Conservation (phyloP, 768 basidiomycete species). For the Kwoniella dendrophila region DNA sequence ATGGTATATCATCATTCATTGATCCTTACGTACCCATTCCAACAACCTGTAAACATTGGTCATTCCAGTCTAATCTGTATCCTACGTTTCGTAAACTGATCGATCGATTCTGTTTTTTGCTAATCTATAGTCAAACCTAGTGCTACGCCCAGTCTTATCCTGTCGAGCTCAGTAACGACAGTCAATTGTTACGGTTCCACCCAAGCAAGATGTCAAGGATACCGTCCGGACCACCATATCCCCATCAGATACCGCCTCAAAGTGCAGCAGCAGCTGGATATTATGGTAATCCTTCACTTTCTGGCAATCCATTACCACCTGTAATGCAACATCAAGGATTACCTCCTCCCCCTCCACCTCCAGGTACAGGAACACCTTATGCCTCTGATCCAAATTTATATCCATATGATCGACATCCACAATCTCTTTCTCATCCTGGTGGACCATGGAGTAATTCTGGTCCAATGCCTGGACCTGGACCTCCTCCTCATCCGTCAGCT, state of each 20-base stretch:
- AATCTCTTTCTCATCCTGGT: not conserved
- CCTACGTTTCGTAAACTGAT: too few relatives aligned
- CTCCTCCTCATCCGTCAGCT: slow-evolving; percentile 5
- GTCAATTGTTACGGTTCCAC: not conserved
- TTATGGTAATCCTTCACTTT: slow-evolving; percentile 3
- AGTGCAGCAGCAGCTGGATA: not conserved
- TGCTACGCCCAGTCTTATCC: not conserved
- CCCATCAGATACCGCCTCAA: slow-evolving; percentile 19
- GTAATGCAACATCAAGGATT: slow-evolving; percentile 14
- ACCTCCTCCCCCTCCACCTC: not conserved
- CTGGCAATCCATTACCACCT: not conserved
- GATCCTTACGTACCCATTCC: too few relatives aligned
- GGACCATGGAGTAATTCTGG: slow-evolving; percentile 8
- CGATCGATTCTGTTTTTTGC: not conserved
- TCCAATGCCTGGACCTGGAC: not conserved
- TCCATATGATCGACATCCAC: slow-evolving; percentile 20
- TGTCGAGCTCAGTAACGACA: not conserved
- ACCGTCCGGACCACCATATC: slow-evolving; percentile 17
- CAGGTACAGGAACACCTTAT: slow-evolving; percentile 11
- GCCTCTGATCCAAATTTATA: slow-evolving; percentile 16
- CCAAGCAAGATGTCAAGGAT: slow-evolving; percentile 18
- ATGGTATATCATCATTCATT: too few relatives aligned
- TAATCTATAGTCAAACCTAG: not conserved
- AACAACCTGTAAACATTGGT: too few relatives aligned
- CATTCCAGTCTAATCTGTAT: too few relatives aligned